Percentiles rank a stretch among this genome's conserved stretches.
Conservation (phyloP, 306 rosid genomes). For the Trifolium subterraneum region DNA sequence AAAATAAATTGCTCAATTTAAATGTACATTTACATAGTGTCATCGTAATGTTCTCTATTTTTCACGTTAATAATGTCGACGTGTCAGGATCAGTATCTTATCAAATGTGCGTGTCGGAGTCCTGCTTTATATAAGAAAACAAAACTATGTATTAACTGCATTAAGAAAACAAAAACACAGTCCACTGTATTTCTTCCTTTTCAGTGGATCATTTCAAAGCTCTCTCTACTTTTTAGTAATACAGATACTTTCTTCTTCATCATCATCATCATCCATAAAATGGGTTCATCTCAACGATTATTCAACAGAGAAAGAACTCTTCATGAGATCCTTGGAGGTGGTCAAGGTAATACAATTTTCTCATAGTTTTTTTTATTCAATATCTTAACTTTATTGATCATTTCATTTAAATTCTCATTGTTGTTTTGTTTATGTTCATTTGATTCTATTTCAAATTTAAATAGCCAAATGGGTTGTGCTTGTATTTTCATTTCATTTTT, state of each 20-base stretch:
- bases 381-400: conserved; percentile 30
- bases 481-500: neutral
- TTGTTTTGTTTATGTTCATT: conserved; percentile 32
- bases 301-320: conserved; percentile 69
- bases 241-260: conserved; percentile 35
- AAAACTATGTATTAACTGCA: neutral
- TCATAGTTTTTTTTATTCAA: conserved; percentile 30
- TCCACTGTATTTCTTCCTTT: conserved; percentile 35
- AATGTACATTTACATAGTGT: no score
- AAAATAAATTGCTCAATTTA: no score
- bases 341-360: conserved; percentile 63
- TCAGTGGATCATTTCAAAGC: conserved; percentile 38
- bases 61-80: no score
- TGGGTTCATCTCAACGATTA: conserved; percentile 77
- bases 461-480: conserved; percentile 28
- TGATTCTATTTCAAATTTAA: neutral
- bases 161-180: neutral
- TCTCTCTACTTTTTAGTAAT: conserved; percentile 40
- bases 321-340: conserved; percentile 84
- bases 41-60: no score
- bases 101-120: no score
- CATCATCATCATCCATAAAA: conserved; percentile 33
- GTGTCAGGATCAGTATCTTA: no score
- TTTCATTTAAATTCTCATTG: conserved; percentile 19
- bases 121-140: neutral